Evolutionary conservation across 2,329 filamentous ascomycete genomes (phyloP).

Genomic region (Tolypocladium guangdongense): DNA sequence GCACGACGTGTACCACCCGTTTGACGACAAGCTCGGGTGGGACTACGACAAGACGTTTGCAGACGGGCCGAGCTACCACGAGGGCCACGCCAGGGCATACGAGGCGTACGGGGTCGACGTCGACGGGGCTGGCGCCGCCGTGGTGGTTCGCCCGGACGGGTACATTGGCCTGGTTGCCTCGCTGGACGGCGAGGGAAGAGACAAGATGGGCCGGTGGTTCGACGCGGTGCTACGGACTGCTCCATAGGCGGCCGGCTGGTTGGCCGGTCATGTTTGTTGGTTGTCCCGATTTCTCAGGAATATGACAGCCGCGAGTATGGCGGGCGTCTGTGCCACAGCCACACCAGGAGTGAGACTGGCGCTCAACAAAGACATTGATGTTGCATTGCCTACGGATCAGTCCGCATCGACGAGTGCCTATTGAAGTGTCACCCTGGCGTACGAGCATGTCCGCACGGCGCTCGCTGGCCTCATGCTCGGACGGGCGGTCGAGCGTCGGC

Average conservation of each 20-base stretch:
- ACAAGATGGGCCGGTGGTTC: slow-evolving; percentile 6
- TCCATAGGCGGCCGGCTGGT: background rate
- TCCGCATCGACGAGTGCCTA: too few species aligned
- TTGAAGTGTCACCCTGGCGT: too few species aligned
- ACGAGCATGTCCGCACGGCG: too few species aligned
- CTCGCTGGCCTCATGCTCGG: too few species aligned
- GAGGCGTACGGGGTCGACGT: slow-evolving; percentile 46
- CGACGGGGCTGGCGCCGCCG: slow-evolving; percentile 39
- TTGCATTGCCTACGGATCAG: too few species aligned
- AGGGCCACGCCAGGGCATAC: slow-evolving; percentile 40
- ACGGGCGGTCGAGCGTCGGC: too few species aligned
- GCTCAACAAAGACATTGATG: too few species aligned
- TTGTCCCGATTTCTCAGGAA: background rate
- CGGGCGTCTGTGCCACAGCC: too few species aligned
- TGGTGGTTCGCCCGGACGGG: slow-evolving; percentile 56
- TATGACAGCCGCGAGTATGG: background rate
- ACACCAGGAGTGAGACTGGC: too few species aligned
- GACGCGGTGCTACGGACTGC: slow-evolving; percentile 2
- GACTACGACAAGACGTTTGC: slow-evolving; percentile 47
- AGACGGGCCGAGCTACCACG: slow-evolving; percentile 42
- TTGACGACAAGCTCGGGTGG: slow-evolving; percentile 35
- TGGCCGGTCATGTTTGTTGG: background rate
- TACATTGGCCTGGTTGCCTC: slow-evolving; percentile 41
- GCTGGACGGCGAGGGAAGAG: slow-evolving; percentile 18
- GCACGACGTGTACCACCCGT: slow-evolving; percentile 36